Evolutionary conservation across 345 rosid species (phyloP), one percentile per base, ranked within the genome.

Genomic region (Rhizophora apiculata): DNA sequence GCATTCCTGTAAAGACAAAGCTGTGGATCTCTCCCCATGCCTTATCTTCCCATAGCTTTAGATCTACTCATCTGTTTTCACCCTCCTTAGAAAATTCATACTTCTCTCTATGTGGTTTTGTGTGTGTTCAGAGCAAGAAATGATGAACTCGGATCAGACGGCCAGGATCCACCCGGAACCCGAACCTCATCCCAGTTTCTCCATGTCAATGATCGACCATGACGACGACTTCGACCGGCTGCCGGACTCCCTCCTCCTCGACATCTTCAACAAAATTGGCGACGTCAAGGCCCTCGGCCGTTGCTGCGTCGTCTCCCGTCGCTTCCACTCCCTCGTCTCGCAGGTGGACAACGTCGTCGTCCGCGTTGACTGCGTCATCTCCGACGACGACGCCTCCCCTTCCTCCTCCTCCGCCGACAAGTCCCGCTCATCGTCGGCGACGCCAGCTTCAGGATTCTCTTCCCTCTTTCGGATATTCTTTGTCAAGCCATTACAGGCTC

Each of bases 281-380:
- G 97, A 96, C 72, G 97, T 92, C 43, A 96, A 96, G 66, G 86
- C 96, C 26, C 89, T 96, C 1, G 99, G 99, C 19, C 85, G 97
- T 4, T 96, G 98, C 93, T 85, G 88, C 52, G 93, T 85, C 52
- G 98, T 89, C 11, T 92, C 94, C 3, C 81, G 87, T 18, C 82
- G 99, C 0, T 95, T 92, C 62, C 92, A 86, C 64, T 86, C 84
- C 2, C 84, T 96, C 2, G 87, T 89, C 31, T 88, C 95, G 0
- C 91, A 89, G 60, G 99, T 96, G 9, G 91, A 92, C 1, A 83
- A 82, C 91, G 97, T 96, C 39, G 78, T 92, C 24, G 96, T 96
- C 19, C 89, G 94, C 18, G 98, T 95, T 37, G 97, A 92, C 46
- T 95, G 98, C 46, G 96, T 92, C 20, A 92, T 92, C 71, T 90